Conservation (phyloP, 2,329 filamentous ascomycete genomes). For the Colletotrichum cordylinicola region DNA sequence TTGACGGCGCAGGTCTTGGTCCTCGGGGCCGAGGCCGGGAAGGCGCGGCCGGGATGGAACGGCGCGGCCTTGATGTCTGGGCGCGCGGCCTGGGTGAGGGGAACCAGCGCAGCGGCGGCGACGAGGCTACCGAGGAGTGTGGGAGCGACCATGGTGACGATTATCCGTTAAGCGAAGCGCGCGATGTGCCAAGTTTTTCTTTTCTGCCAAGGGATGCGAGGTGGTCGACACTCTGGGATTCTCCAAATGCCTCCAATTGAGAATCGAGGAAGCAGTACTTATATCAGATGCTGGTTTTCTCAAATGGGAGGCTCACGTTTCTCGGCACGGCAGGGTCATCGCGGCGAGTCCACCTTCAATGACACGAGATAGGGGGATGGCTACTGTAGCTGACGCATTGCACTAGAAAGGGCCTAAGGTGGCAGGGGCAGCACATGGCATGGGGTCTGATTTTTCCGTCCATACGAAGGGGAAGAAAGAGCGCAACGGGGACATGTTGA, state of each 20-base stretch:
- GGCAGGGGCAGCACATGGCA: slow-evolving; percentile 1
- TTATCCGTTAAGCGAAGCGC: neutral
- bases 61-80: slow-evolving; percentile 24
- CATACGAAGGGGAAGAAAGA: neutral
- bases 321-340: neutral
- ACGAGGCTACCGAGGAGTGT: slow-evolving; percentile 17
- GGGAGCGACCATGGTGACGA: slow-evolving; percentile 8
- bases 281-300: neutral
- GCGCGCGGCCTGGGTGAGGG: slow-evolving; percentile 11
- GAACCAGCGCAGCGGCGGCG: slow-evolving; percentile 11
- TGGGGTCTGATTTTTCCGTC: slow-evolving; percentile 9
- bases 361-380: neutral
- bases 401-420: neutral
- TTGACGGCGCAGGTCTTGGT: slow-evolving; percentile 31
- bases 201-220: slow-evolving; percentile 8
- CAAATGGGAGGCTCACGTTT: neutral
- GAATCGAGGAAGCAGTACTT: slow-evolving; percentile 6
- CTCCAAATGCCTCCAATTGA: neutral
- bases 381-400: neutral
- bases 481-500: neutral
- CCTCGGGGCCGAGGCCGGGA: slow-evolving; percentile 24
- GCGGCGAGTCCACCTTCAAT: neutral
- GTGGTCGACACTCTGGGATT: neutral
- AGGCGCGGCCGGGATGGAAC: slow-evolving; percentile 21
- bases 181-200: neutral